Percentiles rank a stretch among this genome's conserved stretches.
Conservation (phyloP, 139 green algal species). For the Zygnema circumcarinatum region DNA sequence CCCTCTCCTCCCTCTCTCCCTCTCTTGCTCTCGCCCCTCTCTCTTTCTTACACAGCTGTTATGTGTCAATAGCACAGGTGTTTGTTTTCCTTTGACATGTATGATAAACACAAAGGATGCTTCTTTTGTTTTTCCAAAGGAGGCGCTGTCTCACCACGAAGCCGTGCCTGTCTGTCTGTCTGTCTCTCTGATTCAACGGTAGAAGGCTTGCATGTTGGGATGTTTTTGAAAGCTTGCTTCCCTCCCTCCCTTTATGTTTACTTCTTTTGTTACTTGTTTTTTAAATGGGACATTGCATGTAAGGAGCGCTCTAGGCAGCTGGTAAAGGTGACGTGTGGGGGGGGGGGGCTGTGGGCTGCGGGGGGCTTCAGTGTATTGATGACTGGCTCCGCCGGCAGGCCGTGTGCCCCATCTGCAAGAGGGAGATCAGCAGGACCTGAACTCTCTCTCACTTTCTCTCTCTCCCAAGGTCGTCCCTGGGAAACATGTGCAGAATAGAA, state of each 20-base stretch:
- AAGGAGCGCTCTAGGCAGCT: not conserved
- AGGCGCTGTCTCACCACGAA: not conserved
- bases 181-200: too few species aligned
- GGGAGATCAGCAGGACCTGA: not conserved
- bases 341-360: not conserved
- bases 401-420: constrained; percentile 10
- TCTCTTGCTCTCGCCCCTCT: not conserved
- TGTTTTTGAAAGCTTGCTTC: not conserved
- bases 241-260: not conserved
- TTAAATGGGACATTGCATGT: not conserved
- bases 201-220: too few species aligned
- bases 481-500: too few species aligned
- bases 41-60: too few species aligned
- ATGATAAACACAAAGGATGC: not conserved
- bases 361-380: not conserved
- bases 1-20: not conserved
- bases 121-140: not conserved
- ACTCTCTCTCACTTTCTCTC: too few species aligned
- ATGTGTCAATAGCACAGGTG: too few species aligned
- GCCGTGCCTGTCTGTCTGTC: too few species aligned
- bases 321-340: not conserved
- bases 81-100: not conserved
- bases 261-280: not conserved
- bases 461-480: too few species aligned
- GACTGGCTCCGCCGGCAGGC: constrained; percentile 1